Conservation (phyloP, 805 yeast genomes). For the Wickerhamomyces bovis region DNA sequence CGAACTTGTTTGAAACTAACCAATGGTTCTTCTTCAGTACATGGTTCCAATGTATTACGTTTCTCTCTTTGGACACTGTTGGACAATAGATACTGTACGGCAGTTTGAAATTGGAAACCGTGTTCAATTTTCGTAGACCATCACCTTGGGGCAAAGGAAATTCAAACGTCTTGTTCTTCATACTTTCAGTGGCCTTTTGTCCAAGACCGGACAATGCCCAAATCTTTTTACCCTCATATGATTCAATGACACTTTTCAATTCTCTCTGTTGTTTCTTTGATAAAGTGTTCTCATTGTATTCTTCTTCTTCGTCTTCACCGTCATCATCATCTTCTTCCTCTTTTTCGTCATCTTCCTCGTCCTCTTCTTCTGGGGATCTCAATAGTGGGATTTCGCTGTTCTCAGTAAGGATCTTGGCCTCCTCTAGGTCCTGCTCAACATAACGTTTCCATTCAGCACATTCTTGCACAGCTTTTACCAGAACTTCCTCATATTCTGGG, state of each 20-base stretch:
- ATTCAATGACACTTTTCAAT: not conserved
- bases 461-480: constrained; percentile 11
- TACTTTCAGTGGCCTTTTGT: constrained; percentile 9
- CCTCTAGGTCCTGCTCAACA: constrained; percentile 15
- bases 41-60: constrained; percentile 26
- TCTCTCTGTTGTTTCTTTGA: not conserved
- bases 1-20: constrained; percentile 1
- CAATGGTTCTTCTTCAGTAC: constrained; percentile 17
- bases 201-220: constrained; percentile 20
- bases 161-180: constrained; percentile 6
- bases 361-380: not conserved
- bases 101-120: constrained; percentile 19
- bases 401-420: constrained; percentile 4
- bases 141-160: constrained; percentile 20
- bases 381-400: not conserved
- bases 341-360: not conserved
- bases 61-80: constrained; percentile 14
- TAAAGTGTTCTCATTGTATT: not conserved
- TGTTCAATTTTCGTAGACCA: constrained; percentile 12
- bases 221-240: constrained; percentile 9
- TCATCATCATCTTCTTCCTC: not conserved
- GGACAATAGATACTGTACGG: constrained; percentile 33
- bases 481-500: constrained; percentile 4
- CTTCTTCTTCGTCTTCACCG: not conserved
- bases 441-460: constrained; percentile 16